phyloP scores from a whole-genome alignment of 2,329 filamentous ascomycete genomes.

The Fusarium haematococcum region DNA sequence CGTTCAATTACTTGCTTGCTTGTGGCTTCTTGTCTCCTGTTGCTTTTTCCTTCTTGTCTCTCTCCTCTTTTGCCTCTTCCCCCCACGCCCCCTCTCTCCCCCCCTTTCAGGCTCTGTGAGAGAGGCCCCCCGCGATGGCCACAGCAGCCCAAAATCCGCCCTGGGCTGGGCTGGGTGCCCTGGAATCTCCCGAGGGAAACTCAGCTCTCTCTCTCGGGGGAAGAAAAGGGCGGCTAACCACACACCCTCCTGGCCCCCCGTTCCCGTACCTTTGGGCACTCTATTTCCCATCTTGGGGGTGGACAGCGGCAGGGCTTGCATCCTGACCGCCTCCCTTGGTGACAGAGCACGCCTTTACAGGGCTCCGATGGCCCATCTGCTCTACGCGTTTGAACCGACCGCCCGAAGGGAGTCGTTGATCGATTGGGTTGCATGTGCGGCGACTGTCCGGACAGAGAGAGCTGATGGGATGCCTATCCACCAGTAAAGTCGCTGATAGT shows the following conservation, averaged over 20 bases:
- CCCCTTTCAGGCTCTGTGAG: neutral
- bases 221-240: conserved; percentile 9
- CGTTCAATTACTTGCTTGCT: neutral
- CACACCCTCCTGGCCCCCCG: conserved; percentile 11
- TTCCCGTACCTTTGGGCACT: conserved; percentile 1
- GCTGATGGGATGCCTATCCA: neutral
- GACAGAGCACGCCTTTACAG: conserved; percentile 11
- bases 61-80: conserved; percentile 15
- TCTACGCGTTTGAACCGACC: conserved; percentile 11
- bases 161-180: conserved; percentile 13
- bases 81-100: conserved; percentile 16
- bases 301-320: conserved; percentile 19
- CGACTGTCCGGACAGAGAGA: conserved; percentile 23
- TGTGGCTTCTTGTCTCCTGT: conserved; percentile 16
- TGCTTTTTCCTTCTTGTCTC: conserved; percentile 34
- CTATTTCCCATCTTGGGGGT: conserved; percentile 19
- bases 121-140: conserved; percentile 10
- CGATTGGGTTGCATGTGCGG: conserved; percentile 27
- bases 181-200: conserved; percentile 10
- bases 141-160: conserved; percentile 22
- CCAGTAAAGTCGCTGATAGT: conserved; percentile 20
- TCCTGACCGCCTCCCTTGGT: conserved; percentile 31
- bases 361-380: conserved; percentile 18
- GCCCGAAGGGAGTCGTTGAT: conserved; percentile 18
- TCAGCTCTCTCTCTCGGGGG: neutral